Conservation (phyloP, 495 filamentous ascomycete genomes). For the Tricharina praecox region DNA sequence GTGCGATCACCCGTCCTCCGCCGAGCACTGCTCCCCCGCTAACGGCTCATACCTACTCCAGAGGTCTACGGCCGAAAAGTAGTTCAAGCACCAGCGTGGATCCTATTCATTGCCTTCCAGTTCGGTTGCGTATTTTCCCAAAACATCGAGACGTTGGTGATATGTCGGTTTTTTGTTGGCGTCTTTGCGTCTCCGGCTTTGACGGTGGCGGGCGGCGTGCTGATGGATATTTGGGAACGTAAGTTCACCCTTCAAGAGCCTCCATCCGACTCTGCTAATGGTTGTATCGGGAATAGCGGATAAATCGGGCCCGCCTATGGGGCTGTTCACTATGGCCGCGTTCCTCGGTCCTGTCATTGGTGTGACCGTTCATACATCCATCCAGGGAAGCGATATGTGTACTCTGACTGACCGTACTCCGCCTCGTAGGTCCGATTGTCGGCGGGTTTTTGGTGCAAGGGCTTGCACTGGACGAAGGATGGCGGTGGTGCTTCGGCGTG, state of each 20-base stretch:
- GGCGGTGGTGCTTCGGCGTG: slow-evolving; percentile 29
- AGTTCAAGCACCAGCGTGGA: slow-evolving; percentile 53
- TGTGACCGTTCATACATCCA: background rate
- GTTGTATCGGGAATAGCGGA: slow-evolving; percentile 42
- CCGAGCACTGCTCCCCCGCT: background rate
- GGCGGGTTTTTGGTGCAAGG: slow-evolving; percentile 64
- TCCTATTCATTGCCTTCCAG: slow-evolving; percentile 62
- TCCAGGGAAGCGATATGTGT: too few relatives aligned
- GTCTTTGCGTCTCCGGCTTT: slow-evolving; percentile 31
- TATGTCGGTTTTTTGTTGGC: slow-evolving; percentile 70
- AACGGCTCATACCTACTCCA: background rate
- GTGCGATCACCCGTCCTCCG: background rate
- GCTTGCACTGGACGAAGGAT: slow-evolving; percentile 46
- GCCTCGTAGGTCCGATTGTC: slow-evolving; percentile 47
- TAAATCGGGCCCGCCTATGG: slow-evolving; percentile 59
- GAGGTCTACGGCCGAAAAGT: slow-evolving; percentile 56
- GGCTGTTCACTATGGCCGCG: slow-evolving; percentile 45
- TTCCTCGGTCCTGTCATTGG: slow-evolving; percentile 50
- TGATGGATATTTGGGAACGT: slow-evolving; percentile 50
- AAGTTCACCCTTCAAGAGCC: background rate
- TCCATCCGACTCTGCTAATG: background rate
- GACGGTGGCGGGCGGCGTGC: slow-evolving; percentile 69
- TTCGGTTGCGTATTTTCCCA: slow-evolving; percentile 52
- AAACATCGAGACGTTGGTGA: slow-evolving; percentile 64
- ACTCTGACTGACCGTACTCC: background rate